Base-by-base conservation (phyloP, 2,329 filamentous ascomycete genomes). In the Leptographium flavum region DNA sequence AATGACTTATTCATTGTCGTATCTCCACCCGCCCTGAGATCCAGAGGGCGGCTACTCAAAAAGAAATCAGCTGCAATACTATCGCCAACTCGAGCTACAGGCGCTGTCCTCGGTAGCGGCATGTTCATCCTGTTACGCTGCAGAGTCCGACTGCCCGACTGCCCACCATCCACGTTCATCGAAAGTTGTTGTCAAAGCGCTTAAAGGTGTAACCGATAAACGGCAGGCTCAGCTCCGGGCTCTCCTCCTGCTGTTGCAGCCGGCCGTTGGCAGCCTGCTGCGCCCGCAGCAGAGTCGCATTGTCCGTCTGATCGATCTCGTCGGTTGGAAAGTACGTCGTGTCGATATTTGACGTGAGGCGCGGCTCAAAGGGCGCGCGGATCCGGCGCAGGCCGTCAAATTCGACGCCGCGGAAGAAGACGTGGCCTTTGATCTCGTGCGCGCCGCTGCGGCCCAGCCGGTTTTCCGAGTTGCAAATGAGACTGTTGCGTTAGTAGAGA, bases 281-380 rank as follows among this genome's bases (percentile, higher is more conserved):
- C 19, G 85, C 85, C 60, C 87, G 84, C 57, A 94, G 75, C 53
- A 85, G 74, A 13, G 87, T 92, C 46, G 84, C 87, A 52, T 87
- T 94, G 62, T 95, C 88, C 45, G 87, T 90, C 69, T 96, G 90
- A 56, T 94, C 87, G 59, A 98, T 95, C 64, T 98, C 92, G 59
- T 98, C 92, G 43, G 87, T 95, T 10, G 92, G 92, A 79, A 98
- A 98, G 71, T 98, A 96, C 39, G 88, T 90, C 19, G 92, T 94
- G 60, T 98, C 92, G 56, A 94, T 83, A 62, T 92, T 92, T 51
- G 87, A 94, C 49, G 84, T 83, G 52, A 98, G 71, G 58, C 87
- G 87, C 3, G 92, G 92, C 67, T 96, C 90, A 60, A 98, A 98
- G 0, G 92, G 92, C 47, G 92, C 92, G 32, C 88, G 83, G 58